Percentiles rank a stretch among this genome's conserved stretches.
These are phyloP conservation scores for Boletus insuetus DNA, from an alignment of 768 basidiomycete species.

Conservation along the genomic window DNA sequence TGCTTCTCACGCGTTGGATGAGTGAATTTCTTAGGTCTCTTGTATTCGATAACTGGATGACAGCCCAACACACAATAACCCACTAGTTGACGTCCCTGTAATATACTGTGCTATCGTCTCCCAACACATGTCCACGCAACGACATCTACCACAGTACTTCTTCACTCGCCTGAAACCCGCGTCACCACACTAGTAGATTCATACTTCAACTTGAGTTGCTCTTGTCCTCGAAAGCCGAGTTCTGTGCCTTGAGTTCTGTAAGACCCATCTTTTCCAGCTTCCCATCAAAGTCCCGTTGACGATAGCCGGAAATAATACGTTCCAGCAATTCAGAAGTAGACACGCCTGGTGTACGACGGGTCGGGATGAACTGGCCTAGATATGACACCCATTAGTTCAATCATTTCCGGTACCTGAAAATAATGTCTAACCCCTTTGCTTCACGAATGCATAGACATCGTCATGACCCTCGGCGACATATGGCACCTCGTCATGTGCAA, in stretches of 20 bases:
- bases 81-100: conserved; percentile 5
- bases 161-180: no score
- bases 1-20: not conserved
- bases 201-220: conserved; percentile 4
- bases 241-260: conserved; percentile 65
- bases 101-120: conserved; percentile 7
- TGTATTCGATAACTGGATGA: not conserved
- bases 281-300: conserved; percentile 79
- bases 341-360: conserved; percentile 89
- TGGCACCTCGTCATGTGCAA: conserved; percentile 93
- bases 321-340: conserved; percentile 93
- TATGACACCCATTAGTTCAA: not conserved
- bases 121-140: not conserved
- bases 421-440: conserved; percentile 64
- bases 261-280: conserved; percentile 90
- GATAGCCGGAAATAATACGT: conserved; percentile 86
- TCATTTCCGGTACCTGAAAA: not conserved
- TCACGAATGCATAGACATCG: conserved; percentile 84
- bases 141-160: not conserved
- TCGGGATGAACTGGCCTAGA: conserved; percentile 91
- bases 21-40: not conserved
- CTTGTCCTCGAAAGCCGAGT: conserved; percentile 21
- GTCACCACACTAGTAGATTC: not conserved
- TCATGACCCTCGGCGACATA: conserved; percentile 76
- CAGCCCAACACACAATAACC: not conserved